These are phyloP conservation scores for Pythium aphanidermatum DNA, from an alignment of 352 stramenopile species.

Conservation along the genomic window DNA sequence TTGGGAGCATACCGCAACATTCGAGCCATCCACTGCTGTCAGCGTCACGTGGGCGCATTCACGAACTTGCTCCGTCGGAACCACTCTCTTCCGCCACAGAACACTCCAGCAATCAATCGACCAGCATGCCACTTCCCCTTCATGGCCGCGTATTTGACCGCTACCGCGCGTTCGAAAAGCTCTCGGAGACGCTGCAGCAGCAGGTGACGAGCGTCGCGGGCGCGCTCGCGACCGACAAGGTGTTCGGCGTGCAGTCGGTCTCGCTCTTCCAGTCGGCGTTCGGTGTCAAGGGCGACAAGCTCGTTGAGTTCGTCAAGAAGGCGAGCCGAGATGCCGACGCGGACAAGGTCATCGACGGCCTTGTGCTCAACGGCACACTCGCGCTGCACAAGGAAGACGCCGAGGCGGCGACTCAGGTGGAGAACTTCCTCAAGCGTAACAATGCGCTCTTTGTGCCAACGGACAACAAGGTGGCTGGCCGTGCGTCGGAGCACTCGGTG, in stretches of 20 bases:
- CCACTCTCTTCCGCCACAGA: background rate
- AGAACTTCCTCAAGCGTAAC: conserved; percentile 12
- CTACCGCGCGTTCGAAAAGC: conserved; percentile 17
- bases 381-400: conserved; percentile 20
- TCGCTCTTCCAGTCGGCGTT: conserved; percentile 19
- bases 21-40: too few relatives aligned
- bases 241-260: conserved; percentile 14
- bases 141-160: conserved; percentile 17
- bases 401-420: conserved; percentile 1
- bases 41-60: too few relatives aligned
- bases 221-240: conserved; percentile 17
- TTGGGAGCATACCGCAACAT: too few relatives aligned
- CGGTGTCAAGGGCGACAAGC: conserved; percentile 13
- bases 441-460: conserved; percentile 2
- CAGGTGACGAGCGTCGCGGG: conserved; percentile 10
- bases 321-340: conserved; percentile 29
- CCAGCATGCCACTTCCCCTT: conserved; percentile 6
- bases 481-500: conserved; percentile 3
- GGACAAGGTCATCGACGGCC: conserved; percentile 13
- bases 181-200: conserved; percentile 11
- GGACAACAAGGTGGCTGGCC: background rate
- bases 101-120: background rate
- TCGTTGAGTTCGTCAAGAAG: conserved; percentile 24
- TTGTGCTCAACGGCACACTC: conserved; percentile 18
- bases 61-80: background rate